Evolutionary conservation across 768 basidiomycete species (phyloP).

Genomic region (Astraeus odoratus): DNA sequence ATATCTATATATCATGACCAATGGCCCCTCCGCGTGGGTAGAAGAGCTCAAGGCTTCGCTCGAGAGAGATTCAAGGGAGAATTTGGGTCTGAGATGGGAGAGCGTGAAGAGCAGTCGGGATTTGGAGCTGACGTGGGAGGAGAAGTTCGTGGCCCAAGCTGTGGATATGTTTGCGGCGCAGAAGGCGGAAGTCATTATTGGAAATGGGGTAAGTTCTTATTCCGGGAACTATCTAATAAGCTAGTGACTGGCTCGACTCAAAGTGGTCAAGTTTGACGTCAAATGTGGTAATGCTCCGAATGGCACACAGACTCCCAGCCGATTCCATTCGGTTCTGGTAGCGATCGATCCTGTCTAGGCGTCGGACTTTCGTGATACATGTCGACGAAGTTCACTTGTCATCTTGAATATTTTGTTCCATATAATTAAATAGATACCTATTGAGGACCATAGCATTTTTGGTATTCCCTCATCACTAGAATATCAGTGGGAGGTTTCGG

Average conservation of each 20-base stretch:
- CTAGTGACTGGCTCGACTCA: background rate
- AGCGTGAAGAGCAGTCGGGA: constrained; percentile 38
- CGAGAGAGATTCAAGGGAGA: constrained; percentile 6
- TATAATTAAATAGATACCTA: too few relatives aligned
- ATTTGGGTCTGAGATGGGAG: constrained; percentile 31
- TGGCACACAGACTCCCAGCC: constrained; percentile 21
- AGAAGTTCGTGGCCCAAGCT: constrained; percentile 38
- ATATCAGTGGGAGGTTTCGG: too few relatives aligned
- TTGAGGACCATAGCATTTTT: too few relatives aligned
- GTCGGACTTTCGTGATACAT: too few relatives aligned
- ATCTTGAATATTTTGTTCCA: too few relatives aligned
- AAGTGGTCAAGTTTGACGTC: constrained; percentile 39
- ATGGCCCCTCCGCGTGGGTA: constrained; percentile 38
- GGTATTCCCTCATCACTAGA: too few relatives aligned
- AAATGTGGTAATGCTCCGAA: constrained; percentile 33
- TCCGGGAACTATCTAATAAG: background rate
- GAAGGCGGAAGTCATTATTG: constrained; percentile 43
- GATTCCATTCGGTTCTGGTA: constrained; percentile 33
- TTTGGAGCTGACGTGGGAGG: constrained; percentile 34
- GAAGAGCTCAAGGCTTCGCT: constrained; percentile 32
- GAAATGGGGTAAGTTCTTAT: constrained; percentile 40
- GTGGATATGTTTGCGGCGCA: constrained; percentile 47
- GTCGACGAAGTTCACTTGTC: too few relatives aligned
- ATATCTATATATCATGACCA: constrained; percentile 43
- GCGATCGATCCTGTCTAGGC: too few relatives aligned